Conservation (phyloP, 2,329 filamentous ascomycete genomes). For the Dendryphion nanum region DNA sequence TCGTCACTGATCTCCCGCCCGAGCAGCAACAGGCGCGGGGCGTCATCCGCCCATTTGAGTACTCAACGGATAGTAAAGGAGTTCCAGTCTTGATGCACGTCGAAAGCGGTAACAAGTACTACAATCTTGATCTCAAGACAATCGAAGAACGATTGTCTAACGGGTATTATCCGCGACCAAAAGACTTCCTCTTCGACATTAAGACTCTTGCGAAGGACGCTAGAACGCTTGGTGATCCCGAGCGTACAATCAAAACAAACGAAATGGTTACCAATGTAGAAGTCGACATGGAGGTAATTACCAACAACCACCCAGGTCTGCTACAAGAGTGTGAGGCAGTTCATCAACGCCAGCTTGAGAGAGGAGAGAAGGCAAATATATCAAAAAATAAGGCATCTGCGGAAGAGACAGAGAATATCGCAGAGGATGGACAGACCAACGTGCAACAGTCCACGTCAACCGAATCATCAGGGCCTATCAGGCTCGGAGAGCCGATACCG, state of each 20-base stretch:
- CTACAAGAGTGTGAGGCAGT: conserved; percentile 77
- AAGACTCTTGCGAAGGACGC: conserved; percentile 82
- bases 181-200: conserved; percentile 87
- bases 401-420: conserved; percentile 37
- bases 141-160: conserved; percentile 97
- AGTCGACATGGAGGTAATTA: conserved; percentile 81
- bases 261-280: conserved; percentile 92
- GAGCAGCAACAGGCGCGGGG: conserved; percentile 55
- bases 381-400: conserved; percentile 42
- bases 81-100: conserved; percentile 74
- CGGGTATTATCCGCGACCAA: conserved; percentile 88
- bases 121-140: conserved; percentile 88
- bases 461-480: conserved; percentile 46
- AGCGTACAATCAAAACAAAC: conserved; percentile 80
- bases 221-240: conserved; percentile 75
- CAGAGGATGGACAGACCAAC: conserved; percentile 41
- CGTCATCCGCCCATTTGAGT: conserved; percentile 70
- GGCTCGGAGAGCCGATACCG: conserved; percentile 64
- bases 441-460: conserved; percentile 45
- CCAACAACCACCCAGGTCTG: conserved; percentile 61
- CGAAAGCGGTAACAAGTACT: conserved; percentile 79
- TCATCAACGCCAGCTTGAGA: conserved; percentile 64
- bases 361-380: conserved; percentile 63
- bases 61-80: conserved; percentile 75
- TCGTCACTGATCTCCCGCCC: conserved; percentile 59